Evolutionary conservation across 495 filamentous ascomycete species (phyloP), one percentile per base, ranked within the genome.

Genomic region (Entonaema liquescens): DNA sequence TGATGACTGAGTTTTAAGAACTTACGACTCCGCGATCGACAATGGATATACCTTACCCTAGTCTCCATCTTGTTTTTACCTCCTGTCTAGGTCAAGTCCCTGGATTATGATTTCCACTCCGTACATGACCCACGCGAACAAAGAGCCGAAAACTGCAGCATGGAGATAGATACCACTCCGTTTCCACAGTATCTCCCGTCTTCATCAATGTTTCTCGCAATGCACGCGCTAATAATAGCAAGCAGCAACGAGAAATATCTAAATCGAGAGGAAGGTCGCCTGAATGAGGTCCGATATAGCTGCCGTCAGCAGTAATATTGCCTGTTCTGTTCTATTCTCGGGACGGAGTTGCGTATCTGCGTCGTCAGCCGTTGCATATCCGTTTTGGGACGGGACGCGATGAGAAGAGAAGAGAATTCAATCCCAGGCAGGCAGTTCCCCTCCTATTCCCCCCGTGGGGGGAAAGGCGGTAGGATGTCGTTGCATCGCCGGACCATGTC

Each of bases 401-500:
- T 47, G 42, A 5, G 31, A 33, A 1, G 31, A 33, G 31, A 33
- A 33, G 31, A 47, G 9, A 23, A 47, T 47, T 47, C 8, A 21
- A 47, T 21, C 42, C 42, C 5, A 3, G 42, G 9, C 19, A 47
- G 19, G 42, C 19, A 47, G 23, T 19, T 19, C 17, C 21, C 42
- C 17, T 38, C 35, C n/a, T n/a, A n/a, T n/a, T n/a, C 35, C 35
- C 49, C 3, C 25, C 49, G 49, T 11, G 49, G 23, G 49, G 49
- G 17, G n/a, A n/a, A 28, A 8, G 23, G 49, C n/a, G 23, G 19
- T n/a, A 28, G 19, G 25, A 13, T 26, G 40, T 56, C 55, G 68
- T 74, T 62, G 62, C 53, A 63, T 71, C 54, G 62, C 56, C 57
- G 57, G 66, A 65, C 21, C 11, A 59, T 29, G 21, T 17, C 19